A percentile compares a stretch with the other conserved stretches of the same genome.
phyloP scores from a whole-genome alignment of 305 asterid species.

The Fraxinus platypoda region DNA sequence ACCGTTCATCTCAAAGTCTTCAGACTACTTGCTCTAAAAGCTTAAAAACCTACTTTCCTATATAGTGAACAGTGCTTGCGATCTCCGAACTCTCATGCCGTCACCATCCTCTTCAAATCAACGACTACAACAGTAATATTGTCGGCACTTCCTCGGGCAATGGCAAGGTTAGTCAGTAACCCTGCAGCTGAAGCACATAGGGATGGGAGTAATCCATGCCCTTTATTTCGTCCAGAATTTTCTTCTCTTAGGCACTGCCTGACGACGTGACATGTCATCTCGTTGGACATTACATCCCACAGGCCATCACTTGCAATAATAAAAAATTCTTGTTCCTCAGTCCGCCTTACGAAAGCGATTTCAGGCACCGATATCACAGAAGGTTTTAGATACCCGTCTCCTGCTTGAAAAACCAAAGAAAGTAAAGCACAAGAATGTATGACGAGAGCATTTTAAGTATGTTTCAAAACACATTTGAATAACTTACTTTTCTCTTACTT shows the following conservation, averaged over 20 bases:
- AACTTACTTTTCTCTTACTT: not conserved
- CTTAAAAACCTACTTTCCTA: not conserved
- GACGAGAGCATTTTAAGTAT: not conserved
- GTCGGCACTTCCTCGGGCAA: constrained; percentile 34
- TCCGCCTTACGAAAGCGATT: constrained; percentile 35
- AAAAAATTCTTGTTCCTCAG: constrained; percentile 45
- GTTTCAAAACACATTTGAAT: not conserved
- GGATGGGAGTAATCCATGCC: constrained; percentile 13
- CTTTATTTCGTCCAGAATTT: not conserved
- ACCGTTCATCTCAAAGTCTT: not conserved
- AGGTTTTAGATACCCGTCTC: constrained; percentile 47
- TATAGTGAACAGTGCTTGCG: not conserved
- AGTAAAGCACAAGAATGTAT: not conserved
- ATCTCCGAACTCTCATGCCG: not conserved
- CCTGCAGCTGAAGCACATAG: constrained; percentile 43
- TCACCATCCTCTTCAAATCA: constrained; percentile 33
- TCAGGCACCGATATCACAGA: constrained; percentile 47
- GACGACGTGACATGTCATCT: constrained; percentile 36
- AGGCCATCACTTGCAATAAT: constrained; percentile 55
- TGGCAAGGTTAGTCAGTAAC: constrained; percentile 47
- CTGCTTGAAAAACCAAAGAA: constrained; percentile 20
- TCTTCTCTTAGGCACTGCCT: constrained; percentile 33
- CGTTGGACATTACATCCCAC: constrained; percentile 48
- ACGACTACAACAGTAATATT: constrained; percentile 50
- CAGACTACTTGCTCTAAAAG: not conserved